phyloP scores from a whole-genome alignment of 805 yeast genomes.

The Torulaspora delbrueckii region DNA sequence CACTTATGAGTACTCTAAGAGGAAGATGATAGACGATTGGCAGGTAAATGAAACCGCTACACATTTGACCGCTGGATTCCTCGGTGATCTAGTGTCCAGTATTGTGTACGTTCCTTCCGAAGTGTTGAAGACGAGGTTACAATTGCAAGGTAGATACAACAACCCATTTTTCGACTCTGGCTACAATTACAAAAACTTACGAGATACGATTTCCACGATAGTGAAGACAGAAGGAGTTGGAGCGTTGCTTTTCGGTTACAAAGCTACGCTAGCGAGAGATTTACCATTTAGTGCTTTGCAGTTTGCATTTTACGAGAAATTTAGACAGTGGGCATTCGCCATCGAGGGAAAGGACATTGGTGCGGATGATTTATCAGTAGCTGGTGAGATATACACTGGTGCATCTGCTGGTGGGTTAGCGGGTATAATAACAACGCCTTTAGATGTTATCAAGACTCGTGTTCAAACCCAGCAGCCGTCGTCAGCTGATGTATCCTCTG shows the following conservation, averaged over 20 bases:
- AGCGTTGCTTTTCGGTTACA: slow-evolving; percentile 84
- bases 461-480: slow-evolving; percentile 74
- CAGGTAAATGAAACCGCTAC: slow-evolving; percentile 71
- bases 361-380: slow-evolving; percentile 46
- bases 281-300: slow-evolving; percentile 94
- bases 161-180: slow-evolving; percentile 77
- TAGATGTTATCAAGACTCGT: slow-evolving; percentile 88
- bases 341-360: slow-evolving; percentile 33
- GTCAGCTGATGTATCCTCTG: slow-evolving; percentile 8
- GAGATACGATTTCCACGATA: slow-evolving; percentile 66
- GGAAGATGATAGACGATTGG: slow-evolving; percentile 58
- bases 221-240: slow-evolving; percentile 63
- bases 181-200: slow-evolving; percentile 74
- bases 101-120: slow-evolving; percentile 92
- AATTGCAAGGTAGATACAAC: slow-evolving; percentile 83
- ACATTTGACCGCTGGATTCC: slow-evolving; percentile 77
- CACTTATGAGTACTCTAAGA: slow-evolving; percentile 78
- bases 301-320: slow-evolving; percentile 89
- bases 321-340: slow-evolving; percentile 55
- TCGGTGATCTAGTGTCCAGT: slow-evolving; percentile 91
- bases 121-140: slow-evolving; percentile 87
- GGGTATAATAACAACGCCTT: slow-evolving; percentile 82
- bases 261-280: slow-evolving; percentile 88
- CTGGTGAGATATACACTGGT: slow-evolving; percentile 75
- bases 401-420: slow-evolving; percentile 95